phyloP scores from a whole-genome alignment of 164 flowering plant species.

The Malania oleifera region DNA sequence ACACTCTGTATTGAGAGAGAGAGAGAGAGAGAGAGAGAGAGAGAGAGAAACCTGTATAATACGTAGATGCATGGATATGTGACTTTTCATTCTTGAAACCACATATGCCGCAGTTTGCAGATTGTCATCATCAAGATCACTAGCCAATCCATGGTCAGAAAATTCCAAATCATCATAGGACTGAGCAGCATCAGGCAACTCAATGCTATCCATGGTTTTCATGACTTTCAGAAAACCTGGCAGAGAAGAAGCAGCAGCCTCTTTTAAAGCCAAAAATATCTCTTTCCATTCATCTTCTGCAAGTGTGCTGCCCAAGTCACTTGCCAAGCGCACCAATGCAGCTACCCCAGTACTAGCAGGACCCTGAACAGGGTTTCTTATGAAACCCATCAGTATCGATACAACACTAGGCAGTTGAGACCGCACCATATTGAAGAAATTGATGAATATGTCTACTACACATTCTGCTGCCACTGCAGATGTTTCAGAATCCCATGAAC shows the following conservation, averaged over 20 bases:
- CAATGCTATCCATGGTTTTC: slow-evolving; percentile 59
- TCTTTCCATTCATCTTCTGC: slow-evolving; percentile 79
- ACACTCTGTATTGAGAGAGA: not conserved
- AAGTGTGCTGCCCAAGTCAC: slow-evolving; percentile 52
- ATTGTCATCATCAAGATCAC: slow-evolving; percentile 69
- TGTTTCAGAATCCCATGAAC: slow-evolving; percentile 77
- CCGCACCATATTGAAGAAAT: slow-evolving; percentile 57
- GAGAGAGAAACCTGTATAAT: slow-evolving; percentile 59
- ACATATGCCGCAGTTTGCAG: slow-evolving; percentile 77
- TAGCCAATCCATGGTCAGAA: slow-evolving; percentile 44
- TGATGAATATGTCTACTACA: slow-evolving; percentile 70
- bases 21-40: slow-evolving; percentile 10
- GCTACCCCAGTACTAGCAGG: slow-evolving; percentile 74
- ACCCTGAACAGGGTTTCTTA: slow-evolving; percentile 57
- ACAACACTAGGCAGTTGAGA: slow-evolving; percentile 58
- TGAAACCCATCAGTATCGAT: slow-evolving; percentile 53
- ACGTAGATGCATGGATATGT: slow-evolving; percentile 72
- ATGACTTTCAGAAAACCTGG: slow-evolving; percentile 62
- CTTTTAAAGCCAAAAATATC: slow-evolving; percentile 60
- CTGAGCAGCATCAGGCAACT: slow-evolving; percentile 43
- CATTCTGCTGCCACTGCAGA: slow-evolving; percentile 64
- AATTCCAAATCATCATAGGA: slow-evolving; percentile 39
- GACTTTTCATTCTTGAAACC: slow-evolving; percentile 70
- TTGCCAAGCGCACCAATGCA: slow-evolving; percentile 60
- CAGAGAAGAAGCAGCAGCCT: slow-evolving; percentile 52